phyloP scores from a whole-genome alignment of 2,329 filamentous ascomycete genomes.

The Colletotrichum sp. region DNA sequence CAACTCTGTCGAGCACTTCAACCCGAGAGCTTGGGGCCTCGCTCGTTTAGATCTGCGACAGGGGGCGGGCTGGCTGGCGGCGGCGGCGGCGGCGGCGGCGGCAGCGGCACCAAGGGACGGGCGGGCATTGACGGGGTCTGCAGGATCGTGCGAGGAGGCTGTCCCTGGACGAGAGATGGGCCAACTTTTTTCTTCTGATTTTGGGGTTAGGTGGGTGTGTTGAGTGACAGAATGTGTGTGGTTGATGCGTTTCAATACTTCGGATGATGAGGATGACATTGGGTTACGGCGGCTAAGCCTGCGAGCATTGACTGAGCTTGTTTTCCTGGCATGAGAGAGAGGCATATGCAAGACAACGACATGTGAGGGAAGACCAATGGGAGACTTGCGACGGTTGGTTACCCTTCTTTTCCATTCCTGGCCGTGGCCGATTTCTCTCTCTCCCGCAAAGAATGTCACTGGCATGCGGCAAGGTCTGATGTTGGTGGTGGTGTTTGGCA shows the following conservation, averaged over 20 bases:
- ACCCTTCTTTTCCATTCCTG: not conserved
- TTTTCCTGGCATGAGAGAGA: not conserved
- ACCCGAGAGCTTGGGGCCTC: slow-evolving; percentile 7
- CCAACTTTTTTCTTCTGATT: not conserved
- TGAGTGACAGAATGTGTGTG: not conserved
- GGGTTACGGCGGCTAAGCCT: not conserved
- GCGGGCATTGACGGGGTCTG: not conserved
- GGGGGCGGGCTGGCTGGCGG: not conserved
- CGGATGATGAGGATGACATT: not conserved
- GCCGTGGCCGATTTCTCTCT: not conserved
- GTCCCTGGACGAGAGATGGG: not conserved
- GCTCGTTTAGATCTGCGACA: slow-evolving; percentile 11
- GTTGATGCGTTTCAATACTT: slow-evolving; percentile 14
- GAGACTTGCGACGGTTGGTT: not conserved
- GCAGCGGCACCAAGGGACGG: not conserved
- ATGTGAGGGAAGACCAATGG: not conserved
- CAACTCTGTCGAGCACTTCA: not conserved
- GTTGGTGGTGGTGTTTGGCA: not conserved
- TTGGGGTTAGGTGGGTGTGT: not conserved
- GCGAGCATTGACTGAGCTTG: not conserved
- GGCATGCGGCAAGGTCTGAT: not conserved
- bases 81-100: not conserved
- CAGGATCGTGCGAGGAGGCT: not conserved
- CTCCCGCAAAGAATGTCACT: not conserved
- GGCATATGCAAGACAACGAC: not conserved